A percentile compares a stretch with the other conserved stretches of the same genome.
These are phyloP conservation scores for Candida glucosophila DNA, from an alignment of 1,139 yeast genomes.

Conservation along the genomic window DNA sequence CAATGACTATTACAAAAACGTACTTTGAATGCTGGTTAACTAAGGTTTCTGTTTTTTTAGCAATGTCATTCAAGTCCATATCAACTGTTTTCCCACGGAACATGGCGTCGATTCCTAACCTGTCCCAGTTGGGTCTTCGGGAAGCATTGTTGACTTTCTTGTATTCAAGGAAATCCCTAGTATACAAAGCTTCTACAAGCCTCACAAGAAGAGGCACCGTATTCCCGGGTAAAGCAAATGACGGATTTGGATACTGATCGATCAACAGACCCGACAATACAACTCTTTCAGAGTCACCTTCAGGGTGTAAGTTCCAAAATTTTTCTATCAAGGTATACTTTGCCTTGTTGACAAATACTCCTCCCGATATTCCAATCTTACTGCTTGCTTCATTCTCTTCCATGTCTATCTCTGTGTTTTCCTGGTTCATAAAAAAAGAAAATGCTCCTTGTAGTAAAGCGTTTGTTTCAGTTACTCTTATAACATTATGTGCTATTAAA, in stretches of 20 bases:
- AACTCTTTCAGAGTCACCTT: conserved; percentile 4
- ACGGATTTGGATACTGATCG: conserved; percentile 32
- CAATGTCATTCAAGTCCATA: conserved; percentile 21
- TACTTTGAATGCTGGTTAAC: conserved; percentile 18
- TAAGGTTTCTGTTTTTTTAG: conserved; percentile 4
- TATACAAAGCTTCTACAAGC: conserved; percentile 43
- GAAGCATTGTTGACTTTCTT: conserved; percentile 33
- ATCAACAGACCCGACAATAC: conserved; percentile 6
- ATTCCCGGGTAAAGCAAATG: conserved; percentile 44
- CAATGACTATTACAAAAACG: conserved; percentile 48
- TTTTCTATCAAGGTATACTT: conserved; percentile 33
- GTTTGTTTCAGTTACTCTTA: conserved; percentile 16
- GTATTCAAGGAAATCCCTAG: conserved; percentile 35
- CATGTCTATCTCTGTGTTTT: conserved; percentile 1
- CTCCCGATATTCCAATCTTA: conserved; percentile 25
- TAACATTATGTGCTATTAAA: conserved; percentile 16
- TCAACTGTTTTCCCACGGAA: conserved; percentile 31
- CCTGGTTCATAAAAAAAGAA: conserved; percentile 9
- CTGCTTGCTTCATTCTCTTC: conserved; percentile 10
- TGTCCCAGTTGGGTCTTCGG: conserved; percentile 39
- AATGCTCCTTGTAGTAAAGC: conserved; percentile 26
- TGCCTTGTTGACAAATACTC: conserved; percentile 21
- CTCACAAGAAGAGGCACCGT: conserved; percentile 43
- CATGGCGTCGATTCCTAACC: conserved; percentile 28
- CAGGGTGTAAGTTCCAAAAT: conserved; percentile 40